Evolutionary conservation across 2,329 filamentous ascomycete species (phyloP).

Genomic region (Ophiostoma sp.): DNA sequence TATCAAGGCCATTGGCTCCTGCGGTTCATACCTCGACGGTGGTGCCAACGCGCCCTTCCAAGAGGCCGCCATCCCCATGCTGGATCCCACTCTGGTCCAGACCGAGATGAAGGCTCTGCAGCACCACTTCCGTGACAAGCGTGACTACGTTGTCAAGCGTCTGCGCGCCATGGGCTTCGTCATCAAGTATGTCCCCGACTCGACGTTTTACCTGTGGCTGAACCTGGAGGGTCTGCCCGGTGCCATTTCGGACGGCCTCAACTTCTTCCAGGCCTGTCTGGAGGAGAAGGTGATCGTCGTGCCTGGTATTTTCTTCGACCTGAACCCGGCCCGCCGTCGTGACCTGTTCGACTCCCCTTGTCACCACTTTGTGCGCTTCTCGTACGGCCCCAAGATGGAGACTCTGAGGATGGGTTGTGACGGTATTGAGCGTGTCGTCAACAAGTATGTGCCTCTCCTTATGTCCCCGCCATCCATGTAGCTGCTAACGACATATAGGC

Average conservation of each 20-base stretch:
- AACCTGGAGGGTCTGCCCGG: constrained; percentile 64
- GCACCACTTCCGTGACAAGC: constrained; percentile 82
- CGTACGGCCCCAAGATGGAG: constrained; percentile 79
- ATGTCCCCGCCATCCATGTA: background rate
- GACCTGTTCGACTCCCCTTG: constrained; percentile 93
- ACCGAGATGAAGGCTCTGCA: constrained; percentile 87
- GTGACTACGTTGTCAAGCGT: constrained; percentile 79
- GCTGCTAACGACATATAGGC: constrained; percentile 3
- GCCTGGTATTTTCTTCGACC: constrained; percentile 94
- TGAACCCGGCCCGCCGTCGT: constrained; percentile 83
- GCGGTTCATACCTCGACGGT: constrained; percentile 89
- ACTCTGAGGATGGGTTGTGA: constrained; percentile 72
- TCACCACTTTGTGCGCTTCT: constrained; percentile 83
- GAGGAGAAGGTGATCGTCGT: constrained; percentile 95
- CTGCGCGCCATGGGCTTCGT: constrained; percentile 81
- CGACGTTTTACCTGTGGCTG: constrained; percentile 86
- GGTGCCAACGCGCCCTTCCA: constrained; percentile 95
- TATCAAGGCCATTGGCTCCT: constrained; percentile 86
- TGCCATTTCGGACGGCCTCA: constrained; percentile 85
- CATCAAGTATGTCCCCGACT: constrained; percentile 78
- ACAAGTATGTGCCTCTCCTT: constrained; percentile 46
- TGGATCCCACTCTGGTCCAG: constrained; percentile 76
- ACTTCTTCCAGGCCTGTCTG: constrained; percentile 93
- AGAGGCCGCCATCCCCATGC: constrained; percentile 85
- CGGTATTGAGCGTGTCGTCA: constrained; percentile 76